Conservation (phyloP, 2,329 filamentous ascomycete species). For the Xylariaceae sp. region DNA sequence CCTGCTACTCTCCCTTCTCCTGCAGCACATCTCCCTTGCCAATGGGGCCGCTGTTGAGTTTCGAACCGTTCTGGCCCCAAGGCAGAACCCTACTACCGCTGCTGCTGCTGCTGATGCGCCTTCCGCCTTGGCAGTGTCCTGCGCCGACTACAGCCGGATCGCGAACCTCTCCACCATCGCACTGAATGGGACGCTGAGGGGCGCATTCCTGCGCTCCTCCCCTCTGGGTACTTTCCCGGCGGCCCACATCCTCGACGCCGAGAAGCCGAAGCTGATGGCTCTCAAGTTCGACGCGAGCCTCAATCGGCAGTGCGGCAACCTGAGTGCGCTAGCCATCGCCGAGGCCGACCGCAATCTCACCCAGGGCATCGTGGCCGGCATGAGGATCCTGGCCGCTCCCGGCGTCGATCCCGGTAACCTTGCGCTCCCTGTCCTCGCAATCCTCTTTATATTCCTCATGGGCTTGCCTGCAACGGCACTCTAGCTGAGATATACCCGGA, state of each 20-base stretch:
- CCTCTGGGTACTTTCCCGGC: slow-evolving; percentile 36
- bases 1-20: slow-evolving; percentile 21
- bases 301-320: slow-evolving; percentile 41
- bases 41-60: slow-evolving; percentile 17
- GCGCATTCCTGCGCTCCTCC: slow-evolving; percentile 39
- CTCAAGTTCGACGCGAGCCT: slow-evolving; percentile 36
- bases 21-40: slow-evolving; percentile 17
- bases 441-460: slow-evolving; percentile 23
- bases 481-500: no score
- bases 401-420: slow-evolving; percentile 25
- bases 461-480: slow-evolving; percentile 22
- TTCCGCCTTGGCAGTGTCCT: no score
- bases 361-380: slow-evolving; percentile 34
- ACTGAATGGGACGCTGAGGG: slow-evolving; percentile 40
- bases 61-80: slow-evolving; percentile 15
- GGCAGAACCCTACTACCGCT: slow-evolving; percentile 15
- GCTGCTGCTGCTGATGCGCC: slow-evolving; percentile 4
- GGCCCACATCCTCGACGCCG: slow-evolving; percentile 37
- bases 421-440: slow-evolving; percentile 19
- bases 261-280: slow-evolving; percentile 32
- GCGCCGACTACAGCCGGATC: slow-evolving; percentile 38
- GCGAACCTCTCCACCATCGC: slow-evolving; percentile 44
- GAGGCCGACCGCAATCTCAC: slow-evolving; percentile 42
- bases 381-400: slow-evolving; percentile 30
- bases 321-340: slow-evolving; percentile 38